Evolutionary conservation across 1,139 yeast genomes (phyloP).

Genomic region (Pichia terricola): DNA sequence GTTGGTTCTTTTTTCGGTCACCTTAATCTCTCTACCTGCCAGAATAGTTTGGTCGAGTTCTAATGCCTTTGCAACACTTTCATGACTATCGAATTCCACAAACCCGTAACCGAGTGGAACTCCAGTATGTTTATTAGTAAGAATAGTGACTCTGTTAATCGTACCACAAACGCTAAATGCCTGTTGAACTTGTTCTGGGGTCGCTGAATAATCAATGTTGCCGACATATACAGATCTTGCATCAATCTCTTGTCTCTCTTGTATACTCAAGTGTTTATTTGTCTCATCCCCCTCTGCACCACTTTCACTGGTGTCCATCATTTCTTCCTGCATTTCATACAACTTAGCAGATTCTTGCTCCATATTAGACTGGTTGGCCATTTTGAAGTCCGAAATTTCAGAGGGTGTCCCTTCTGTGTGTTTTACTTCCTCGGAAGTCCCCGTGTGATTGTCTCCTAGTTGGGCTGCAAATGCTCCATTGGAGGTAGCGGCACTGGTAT

Average conservation of each 20-base stretch:
- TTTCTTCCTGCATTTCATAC: conserved; percentile 42
- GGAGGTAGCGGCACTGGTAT: too few relatives aligned
- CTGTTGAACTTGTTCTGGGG: conserved; percentile 51
- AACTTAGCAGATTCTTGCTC: conserved; percentile 46
- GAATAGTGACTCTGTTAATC: conserved; percentile 51
- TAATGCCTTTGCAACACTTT: conserved; percentile 43
- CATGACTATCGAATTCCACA: conserved; percentile 47
- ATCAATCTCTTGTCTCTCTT: conserved; percentile 48
- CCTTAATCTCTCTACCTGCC: conserved; percentile 47
- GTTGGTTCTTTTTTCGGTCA: conserved; percentile 59
- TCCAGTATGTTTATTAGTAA: conserved; percentile 49
- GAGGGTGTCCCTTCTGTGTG: too few relatives aligned
- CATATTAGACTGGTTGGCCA: too few relatives aligned
- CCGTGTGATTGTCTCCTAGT: too few relatives aligned
- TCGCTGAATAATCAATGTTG: conserved; percentile 48
- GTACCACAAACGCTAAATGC: conserved; percentile 43
- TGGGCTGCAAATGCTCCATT: too few relatives aligned
- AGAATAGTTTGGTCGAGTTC: conserved; percentile 41
- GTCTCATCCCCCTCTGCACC: conserved; percentile 2
- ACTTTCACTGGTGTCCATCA: conserved; percentile 12
- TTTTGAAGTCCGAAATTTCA: too few relatives aligned
- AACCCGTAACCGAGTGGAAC: conserved; percentile 65
- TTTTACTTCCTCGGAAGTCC: too few relatives aligned
- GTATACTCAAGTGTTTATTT: conserved; percentile 21
- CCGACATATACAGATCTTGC: conserved; percentile 52